A percentile compares a stretch with the other conserved stretches of the same genome.
Conservation (phyloP, 345 rosid species). For the Hirschfeldia incana region DNA sequence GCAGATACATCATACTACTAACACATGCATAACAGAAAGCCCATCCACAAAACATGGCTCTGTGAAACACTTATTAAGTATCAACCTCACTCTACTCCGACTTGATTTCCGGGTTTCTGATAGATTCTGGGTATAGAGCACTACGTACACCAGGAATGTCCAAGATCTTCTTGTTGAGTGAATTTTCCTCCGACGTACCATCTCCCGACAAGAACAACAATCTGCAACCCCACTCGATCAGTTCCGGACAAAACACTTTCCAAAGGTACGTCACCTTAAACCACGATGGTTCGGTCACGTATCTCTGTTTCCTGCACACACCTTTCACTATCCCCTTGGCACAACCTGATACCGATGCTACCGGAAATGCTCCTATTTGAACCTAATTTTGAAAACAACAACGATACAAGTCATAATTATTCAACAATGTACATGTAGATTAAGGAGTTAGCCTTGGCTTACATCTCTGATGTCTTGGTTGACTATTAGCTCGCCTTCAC, state of each 20-base stretch:
- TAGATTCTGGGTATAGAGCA: conserved; percentile 40
- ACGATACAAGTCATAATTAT: not conserved
- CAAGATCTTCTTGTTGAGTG: conserved; percentile 43
- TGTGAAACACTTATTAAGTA: not conserved
- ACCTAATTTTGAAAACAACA: conserved; percentile 29
- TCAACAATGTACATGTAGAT: not conserved
- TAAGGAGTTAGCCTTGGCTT: conserved; percentile 12
- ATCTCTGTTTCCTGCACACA: conserved; percentile 52
- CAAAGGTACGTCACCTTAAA: conserved; percentile 40
- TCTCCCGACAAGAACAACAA: conserved; percentile 21
- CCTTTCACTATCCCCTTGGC: conserved; percentile 56
- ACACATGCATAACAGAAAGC: not conserved
- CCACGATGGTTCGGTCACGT: conserved; percentile 59
- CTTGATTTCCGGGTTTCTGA: conserved; percentile 38
- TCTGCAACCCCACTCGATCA: conserved; percentile 41
- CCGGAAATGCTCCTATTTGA: conserved; percentile 41
- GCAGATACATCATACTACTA: not conserved
- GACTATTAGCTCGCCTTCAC: conserved; percentile 44
- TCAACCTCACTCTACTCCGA: conserved; percentile 20
- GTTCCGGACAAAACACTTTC: conserved; percentile 59
- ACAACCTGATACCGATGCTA: conserved; percentile 36
- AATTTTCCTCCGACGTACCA: conserved; percentile 18
- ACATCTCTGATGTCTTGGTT: conserved; percentile 53
- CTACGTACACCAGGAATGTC: conserved; percentile 47
- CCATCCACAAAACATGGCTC: not conserved